A percentile compares a stretch with the other conserved stretches of the same genome.
Conservation (phyloP, 352 stramenopile species). For the Phytophthora pinifolia region DNA sequence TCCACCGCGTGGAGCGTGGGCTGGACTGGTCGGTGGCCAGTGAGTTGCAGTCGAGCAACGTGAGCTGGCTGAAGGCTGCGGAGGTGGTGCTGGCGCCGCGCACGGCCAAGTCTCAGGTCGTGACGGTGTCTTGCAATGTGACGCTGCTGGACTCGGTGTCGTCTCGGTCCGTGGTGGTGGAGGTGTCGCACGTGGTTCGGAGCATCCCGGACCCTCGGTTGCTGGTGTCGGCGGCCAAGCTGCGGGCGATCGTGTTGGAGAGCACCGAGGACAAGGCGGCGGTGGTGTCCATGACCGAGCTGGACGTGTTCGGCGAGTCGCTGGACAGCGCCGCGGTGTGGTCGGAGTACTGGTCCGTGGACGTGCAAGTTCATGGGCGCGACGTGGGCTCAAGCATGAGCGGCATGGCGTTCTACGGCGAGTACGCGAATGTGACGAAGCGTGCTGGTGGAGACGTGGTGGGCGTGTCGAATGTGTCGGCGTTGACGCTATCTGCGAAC, state of each 20-base stretch:
- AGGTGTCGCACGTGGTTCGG: too few species aligned
- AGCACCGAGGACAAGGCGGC: background rate
- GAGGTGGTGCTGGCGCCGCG: constrained; percentile 30
- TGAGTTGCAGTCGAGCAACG: constrained; percentile 14
- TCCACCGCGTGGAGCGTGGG: constrained; percentile 2
- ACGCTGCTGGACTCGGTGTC: too few species aligned
- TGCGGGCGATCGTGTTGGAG: too few species aligned
- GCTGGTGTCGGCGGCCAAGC: too few species aligned
- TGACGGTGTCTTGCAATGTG: background rate
- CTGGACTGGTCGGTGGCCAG: constrained; percentile 3
- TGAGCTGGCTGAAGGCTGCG: constrained; percentile 19
- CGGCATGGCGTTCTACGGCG: background rate
- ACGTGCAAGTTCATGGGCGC: constrained; percentile 4
- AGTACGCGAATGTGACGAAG: constrained; percentile 1
- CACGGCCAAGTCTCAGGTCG: constrained; percentile 17
- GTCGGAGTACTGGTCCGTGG: constrained; percentile 11
- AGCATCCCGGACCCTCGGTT: too few species aligned
- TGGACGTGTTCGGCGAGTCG: constrained; percentile 1
- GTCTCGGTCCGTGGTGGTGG: too few species aligned
- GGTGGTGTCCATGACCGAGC: background rate
- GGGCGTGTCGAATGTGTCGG: constrained; percentile 9
- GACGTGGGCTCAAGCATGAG: background rate
- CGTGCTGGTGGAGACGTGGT: constrained; percentile 7
- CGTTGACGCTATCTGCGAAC: constrained; percentile 3
- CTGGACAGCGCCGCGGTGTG: too few species aligned